A percentile compares a stretch with the other conserved stretches of the same genome.
Evolutionary conservation across 2,329 filamentous ascomycete genomes (phyloP).

Genomic region (Alternaria brassicae): DNA sequence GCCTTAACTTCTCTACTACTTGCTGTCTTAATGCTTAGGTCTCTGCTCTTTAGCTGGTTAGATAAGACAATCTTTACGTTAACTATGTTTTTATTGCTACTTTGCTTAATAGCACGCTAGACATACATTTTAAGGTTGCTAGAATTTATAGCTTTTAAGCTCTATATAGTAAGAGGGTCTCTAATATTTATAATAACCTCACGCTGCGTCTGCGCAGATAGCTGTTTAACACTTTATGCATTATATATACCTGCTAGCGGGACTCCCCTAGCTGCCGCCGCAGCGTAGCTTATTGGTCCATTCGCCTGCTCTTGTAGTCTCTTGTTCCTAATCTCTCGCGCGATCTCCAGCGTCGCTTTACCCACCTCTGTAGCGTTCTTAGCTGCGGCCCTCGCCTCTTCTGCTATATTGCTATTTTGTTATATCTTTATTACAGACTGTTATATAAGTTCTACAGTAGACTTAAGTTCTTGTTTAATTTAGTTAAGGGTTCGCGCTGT

Average conservation of each 20-base stretch:
- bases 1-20: slow-evolving; percentile 1
- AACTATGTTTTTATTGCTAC: slow-evolving; percentile 26
- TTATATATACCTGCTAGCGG: slow-evolving; percentile 22
- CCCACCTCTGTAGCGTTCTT: slow-evolving; percentile 19
- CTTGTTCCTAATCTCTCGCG: slow-evolving; percentile 16
- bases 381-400: slow-evolving; percentile 21
- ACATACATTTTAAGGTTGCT: slow-evolving; percentile 23
- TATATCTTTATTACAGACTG: slow-evolving; percentile 12
- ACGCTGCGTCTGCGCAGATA: slow-evolving; percentile 19
- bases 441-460: neutral
- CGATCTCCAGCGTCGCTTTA: slow-evolving; percentile 16
- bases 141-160: slow-evolving; percentile 21
- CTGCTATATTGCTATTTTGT: slow-evolving; percentile 18
- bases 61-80: slow-evolving; percentile 24
- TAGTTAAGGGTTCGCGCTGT: slow-evolving; percentile 15
- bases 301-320: slow-evolving; percentile 11
- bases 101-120: slow-evolving; percentile 23
- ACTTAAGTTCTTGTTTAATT: slow-evolving; percentile 15
- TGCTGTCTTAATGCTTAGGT: slow-evolving; percentile 24
- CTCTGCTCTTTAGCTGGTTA: slow-evolving; percentile 30
- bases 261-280: slow-evolving; percentile 10
- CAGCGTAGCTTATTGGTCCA: slow-evolving; percentile 17
- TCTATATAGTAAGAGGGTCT: slow-evolving; percentile 22
- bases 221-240: slow-evolving; percentile 20
- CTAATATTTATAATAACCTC: slow-evolving; percentile 28